Conservation (phyloP, 2,329 filamentous ascomycete genomes). For the Cercospora beticola region DNA sequence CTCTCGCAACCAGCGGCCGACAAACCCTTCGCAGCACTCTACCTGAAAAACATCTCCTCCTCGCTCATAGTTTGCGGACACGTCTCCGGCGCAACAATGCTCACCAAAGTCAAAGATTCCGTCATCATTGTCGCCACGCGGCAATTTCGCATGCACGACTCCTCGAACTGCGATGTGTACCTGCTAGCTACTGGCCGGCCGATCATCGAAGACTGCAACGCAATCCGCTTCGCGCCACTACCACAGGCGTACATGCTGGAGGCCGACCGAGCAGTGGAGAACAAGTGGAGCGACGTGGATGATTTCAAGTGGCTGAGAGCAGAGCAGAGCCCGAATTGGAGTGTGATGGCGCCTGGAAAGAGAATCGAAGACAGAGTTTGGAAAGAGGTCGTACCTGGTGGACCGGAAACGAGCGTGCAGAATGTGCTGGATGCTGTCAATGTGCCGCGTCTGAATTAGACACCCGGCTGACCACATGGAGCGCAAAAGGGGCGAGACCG, state of each 20-base stretch:
- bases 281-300: conserved; percentile 87
- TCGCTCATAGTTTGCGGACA: conserved; percentile 76
- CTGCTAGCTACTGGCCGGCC: conserved; percentile 78
- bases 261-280: conserved; percentile 42
- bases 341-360: conserved; percentile 59
- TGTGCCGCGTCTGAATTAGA: neutral
- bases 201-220: conserved; percentile 86
- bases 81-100: conserved; percentile 76
- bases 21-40: conserved; percentile 64
- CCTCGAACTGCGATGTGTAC: conserved; percentile 77
- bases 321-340: conserved; percentile 87
- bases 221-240: conserved; percentile 75
- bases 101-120: conserved; percentile 71
- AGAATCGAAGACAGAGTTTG: conserved; percentile 53
- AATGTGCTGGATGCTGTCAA: conserved; percentile 59
- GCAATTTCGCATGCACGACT: conserved; percentile 94
- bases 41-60: conserved; percentile 66
- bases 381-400: conserved; percentile 66
- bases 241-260: conserved; percentile 58
- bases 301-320: conserved; percentile 97
- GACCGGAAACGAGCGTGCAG: conserved; percentile 60
- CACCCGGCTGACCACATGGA: neutral
- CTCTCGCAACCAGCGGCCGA: conserved; percentile 63
- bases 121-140: conserved; percentile 75
- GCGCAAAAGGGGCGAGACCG: neutral